Evolutionary conservation across 1,139 yeast species (phyloP).

Genomic region (Sugiyamaella castrensis): DNA sequence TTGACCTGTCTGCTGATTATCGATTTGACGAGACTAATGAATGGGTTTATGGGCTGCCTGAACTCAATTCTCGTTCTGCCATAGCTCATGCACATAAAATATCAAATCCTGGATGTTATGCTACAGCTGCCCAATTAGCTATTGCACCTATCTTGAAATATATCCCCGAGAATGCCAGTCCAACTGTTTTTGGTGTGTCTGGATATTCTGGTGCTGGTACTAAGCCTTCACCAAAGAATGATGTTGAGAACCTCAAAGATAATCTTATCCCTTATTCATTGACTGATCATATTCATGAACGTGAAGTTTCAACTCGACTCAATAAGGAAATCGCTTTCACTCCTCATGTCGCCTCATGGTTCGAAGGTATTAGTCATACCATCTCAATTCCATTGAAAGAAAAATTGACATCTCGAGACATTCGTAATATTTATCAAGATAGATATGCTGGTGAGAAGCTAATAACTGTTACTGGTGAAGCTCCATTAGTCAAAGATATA

Average conservation of each 20-base stretch:
- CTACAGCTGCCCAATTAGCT: conserved; percentile 94
- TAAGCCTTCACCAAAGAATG: conserved; percentile 95
- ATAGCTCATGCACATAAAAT: conserved; percentile 78
- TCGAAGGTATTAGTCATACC: conserved; percentile 95
- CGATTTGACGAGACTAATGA: conserved; percentile 83
- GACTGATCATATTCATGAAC: conserved; percentile 95
- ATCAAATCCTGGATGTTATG: conserved; percentile 98
- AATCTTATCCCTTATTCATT: conserved; percentile 92
- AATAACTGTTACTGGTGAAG: conserved; percentile 80
- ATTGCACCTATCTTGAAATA: conserved; percentile 74
- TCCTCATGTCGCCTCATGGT: conserved; percentile 99
- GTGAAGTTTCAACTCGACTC: conserved; percentile 78
- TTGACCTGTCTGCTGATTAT: conserved; percentile 94
- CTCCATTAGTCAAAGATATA: conserved; percentile 88
- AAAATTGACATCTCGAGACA: conserved; percentile 73
- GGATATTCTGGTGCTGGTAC: conserved; percentile 99
- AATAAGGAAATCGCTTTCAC: conserved; percentile 81
- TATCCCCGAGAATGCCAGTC: conserved; percentile 53
- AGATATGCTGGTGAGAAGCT: conserved; percentile 85
- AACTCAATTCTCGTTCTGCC: conserved; percentile 54
- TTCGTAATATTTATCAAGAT: conserved; percentile 82
- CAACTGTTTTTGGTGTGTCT: conserved; percentile 89
- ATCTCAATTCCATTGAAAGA: conserved; percentile 82
- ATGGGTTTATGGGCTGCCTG: conserved; percentile 95
- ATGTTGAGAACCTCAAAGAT: conserved; percentile 64